These are phyloP conservation scores for Diplodia corticola DNA, from an alignment of 2,329 filamentous ascomycete species.

Conservation along the genomic window DNA sequence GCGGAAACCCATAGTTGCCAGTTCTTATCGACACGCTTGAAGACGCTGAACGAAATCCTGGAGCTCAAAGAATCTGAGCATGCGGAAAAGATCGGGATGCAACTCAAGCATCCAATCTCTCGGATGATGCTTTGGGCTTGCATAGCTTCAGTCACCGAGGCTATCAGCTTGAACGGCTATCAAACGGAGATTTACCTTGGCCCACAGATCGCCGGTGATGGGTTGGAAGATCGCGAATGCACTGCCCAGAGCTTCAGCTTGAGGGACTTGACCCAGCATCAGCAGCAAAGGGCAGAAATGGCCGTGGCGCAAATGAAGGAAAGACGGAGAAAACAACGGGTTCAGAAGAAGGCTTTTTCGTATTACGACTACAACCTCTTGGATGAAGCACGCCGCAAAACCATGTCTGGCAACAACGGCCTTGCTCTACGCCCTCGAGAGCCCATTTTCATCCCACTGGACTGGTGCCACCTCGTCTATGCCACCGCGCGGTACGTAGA, in stretches of 20 bases:
- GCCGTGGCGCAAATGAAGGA: not conserved
- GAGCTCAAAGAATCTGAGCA: not conserved
- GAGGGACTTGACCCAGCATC: not conserved
- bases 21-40: not conserved
- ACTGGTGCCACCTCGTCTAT: not conserved
- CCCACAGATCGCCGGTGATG: not conserved
- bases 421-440: not conserved
- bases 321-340: not conserved
- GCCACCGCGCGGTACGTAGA: not conserved
- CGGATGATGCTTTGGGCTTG: not conserved
- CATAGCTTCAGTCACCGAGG: not conserved
- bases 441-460: not conserved
- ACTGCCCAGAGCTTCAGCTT: not conserved
- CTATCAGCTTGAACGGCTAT: slow-evolving; percentile 5
- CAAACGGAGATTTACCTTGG: not conserved
- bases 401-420: fast-evolving
- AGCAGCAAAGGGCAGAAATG: not conserved
- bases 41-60: not conserved
- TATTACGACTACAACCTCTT: not conserved
- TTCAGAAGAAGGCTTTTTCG: not conserved
- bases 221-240: not conserved
- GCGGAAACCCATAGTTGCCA: not conserved
- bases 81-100: not conserved
- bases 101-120: not conserved
- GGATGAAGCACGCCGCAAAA: not conserved